Conservation (phyloP, 108 stramenopile species). For the Cyclotella sp. region DNA sequence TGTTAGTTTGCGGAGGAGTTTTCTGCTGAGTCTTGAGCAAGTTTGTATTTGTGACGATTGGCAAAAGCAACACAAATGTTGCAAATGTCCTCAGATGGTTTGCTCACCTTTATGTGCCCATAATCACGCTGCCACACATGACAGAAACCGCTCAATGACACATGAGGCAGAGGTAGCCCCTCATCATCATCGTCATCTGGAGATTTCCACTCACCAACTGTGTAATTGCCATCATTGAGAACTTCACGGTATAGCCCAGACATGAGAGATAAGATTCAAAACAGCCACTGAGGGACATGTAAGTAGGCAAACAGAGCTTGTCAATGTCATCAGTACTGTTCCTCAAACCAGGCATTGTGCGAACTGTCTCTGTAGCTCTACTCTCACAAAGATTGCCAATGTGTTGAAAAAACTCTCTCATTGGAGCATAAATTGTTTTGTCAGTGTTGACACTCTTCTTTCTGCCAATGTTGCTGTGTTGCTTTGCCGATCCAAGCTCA, state of each 20-base stretch:
- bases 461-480: constrained; percentile 1
- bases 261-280: not conserved
- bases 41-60: too few relatives aligned
- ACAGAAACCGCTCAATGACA: not conserved
- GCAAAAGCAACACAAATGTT: constrained; percentile 13
- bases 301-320: constrained; percentile 1
- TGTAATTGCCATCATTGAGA: not conserved
- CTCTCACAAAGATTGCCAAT: not conserved
- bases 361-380: constrained; percentile 5
- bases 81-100: constrained; percentile 37
- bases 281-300: not conserved
- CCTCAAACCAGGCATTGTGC: not conserved
- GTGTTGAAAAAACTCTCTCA: not conserved
- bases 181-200: not conserved
- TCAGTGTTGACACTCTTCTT: not conserved
- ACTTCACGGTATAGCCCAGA: not conserved
- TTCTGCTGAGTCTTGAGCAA: not conserved
- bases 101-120: constrained; percentile 28
- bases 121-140: constrained; percentile 22
- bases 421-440: not conserved
- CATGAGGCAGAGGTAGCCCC: not conserved
- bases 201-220: not conserved
- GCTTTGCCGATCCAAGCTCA: not conserved
- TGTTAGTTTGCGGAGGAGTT: not conserved
- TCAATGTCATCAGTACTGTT: constrained; percentile 11